Percentiles rank a stretch among this genome's conserved stretches.
phyloP scores from a whole-genome alignment of 352 stramenopile genomes.

The Pythium pectinolyticum region DNA sequence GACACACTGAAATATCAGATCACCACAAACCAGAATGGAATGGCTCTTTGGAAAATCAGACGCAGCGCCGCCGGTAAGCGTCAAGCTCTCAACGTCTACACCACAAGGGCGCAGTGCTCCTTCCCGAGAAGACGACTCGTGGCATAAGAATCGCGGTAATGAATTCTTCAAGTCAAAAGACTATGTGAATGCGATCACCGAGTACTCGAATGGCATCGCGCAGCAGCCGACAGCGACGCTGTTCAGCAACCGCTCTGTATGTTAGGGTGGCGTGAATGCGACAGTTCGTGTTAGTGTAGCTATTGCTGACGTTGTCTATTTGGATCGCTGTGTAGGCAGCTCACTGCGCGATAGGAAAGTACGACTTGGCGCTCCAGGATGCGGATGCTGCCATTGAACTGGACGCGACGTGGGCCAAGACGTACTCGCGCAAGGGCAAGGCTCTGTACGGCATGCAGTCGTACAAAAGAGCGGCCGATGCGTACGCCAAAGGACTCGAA shows the following conservation, averaged over 20 bases:
- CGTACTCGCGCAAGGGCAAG: conserved; percentile 77
- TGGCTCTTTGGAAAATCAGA: conserved; percentile 54
- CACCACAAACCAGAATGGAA: conserved; percentile 53
- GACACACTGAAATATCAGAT: too few relatives aligned
- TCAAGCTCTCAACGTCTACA: conserved; percentile 55
- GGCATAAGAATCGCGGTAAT: conserved; percentile 68
- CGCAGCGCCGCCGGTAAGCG: conserved; percentile 32
- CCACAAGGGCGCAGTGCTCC: conserved; percentile 65
- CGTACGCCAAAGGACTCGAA: conserved; percentile 70
- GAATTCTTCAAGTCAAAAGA: conserved; percentile 60
- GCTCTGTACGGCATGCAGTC: conserved; percentile 64
- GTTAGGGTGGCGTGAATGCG: neutral
- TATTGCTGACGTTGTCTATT: too few relatives aligned
- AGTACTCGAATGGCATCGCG: conserved; percentile 69
- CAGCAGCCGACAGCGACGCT: conserved; percentile 59
- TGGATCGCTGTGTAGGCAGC: conserved; percentile 42
- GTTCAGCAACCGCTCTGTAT: conserved; percentile 73
- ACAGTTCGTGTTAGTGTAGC: too few relatives aligned
- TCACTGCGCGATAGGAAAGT: conserved; percentile 61
- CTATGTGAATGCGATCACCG: conserved; percentile 47
- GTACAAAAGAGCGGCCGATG: conserved; percentile 70
- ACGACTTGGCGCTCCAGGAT: conserved; percentile 49
- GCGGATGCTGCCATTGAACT: conserved; percentile 61
- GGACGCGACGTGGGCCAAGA: conserved; percentile 55
- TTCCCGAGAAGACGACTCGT: conserved; percentile 59